Evolutionary conservation across 768 basidiomycete genomes (phyloP).

Genomic region (Auricularia auricula-judae): DNA sequence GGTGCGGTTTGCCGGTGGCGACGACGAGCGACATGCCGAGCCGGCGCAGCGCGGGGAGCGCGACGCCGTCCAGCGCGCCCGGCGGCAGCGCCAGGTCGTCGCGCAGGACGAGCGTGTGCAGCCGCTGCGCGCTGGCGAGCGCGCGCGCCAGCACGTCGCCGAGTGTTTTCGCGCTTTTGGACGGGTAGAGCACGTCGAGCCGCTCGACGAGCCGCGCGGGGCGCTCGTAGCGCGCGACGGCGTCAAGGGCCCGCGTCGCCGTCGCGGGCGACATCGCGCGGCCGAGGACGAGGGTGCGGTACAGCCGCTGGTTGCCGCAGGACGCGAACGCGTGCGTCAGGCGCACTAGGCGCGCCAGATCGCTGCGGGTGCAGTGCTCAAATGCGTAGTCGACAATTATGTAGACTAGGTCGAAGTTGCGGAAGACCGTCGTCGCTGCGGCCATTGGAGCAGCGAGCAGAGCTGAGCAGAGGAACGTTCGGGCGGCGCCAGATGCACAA

Average conservation of each 20-base stretch:
- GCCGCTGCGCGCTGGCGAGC: not conserved
- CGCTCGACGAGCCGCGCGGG: not conserved
- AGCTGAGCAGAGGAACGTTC: not conserved
- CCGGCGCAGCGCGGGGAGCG: not conserved
- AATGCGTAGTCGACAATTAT: not conserved
- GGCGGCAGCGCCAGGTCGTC: not conserved
- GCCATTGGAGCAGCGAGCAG: not conserved
- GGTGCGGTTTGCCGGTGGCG: not conserved
- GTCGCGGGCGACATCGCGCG: not conserved
- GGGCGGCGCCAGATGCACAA: not conserved
- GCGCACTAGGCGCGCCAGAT: not conserved
- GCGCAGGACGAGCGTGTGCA: not conserved
- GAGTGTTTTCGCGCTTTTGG: not conserved
- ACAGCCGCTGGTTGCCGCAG: not conserved
- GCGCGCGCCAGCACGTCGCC: not conserved
- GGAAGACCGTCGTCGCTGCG: not conserved
- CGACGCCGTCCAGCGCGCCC: not conserved
- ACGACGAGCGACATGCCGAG: not conserved
- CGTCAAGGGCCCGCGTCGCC: not conserved
- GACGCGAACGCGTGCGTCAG: not conserved
- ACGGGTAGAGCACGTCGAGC: not conserved
- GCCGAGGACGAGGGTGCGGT: not conserved
- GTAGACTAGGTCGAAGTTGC: not conserved
- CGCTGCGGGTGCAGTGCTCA: not conserved
- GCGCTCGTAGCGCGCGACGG: not conserved